Evolutionary conservation across 2,329 filamentous ascomycete genomes (phyloP), one percentile per base, ranked within the genome.

Genomic region (Aureobasidium leucospermi): DNA sequence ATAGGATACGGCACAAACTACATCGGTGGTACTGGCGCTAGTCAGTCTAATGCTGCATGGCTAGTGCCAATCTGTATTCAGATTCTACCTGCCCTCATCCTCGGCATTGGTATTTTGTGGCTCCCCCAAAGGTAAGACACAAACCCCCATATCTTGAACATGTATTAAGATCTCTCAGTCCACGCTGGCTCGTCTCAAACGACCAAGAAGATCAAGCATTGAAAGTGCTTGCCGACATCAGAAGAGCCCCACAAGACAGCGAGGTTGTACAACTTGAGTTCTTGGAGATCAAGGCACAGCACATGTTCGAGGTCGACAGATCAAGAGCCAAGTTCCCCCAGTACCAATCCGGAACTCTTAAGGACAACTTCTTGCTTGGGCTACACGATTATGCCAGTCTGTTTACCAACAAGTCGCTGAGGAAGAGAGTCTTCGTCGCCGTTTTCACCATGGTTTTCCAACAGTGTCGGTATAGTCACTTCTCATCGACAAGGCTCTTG

Each of bases 21-120:
- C 47, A 63, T 68, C 29, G 67, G 65, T 6, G 66, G 65, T 1
- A 68, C 59, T 11, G 66, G 60, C 62, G 66, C 60, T 51, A 65
- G 49, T 53, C 69, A 58, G 62, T 68, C 53, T 34, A 63, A 57
- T 58, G 58, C 59, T 13, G 85, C 89, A 0, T 94, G 89, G 89
- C 79, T 89, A 0, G 74, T 89, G 0, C 89, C 89, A 0, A 83
- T 90, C 53, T 85, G 82, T 64, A 76, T 92, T 0, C 89, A 93
- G 66, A 77, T 91, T 3, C 77, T 79, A 0, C 88, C 88, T 0
- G 87, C 86, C 0, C 65, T 85, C 1, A 65, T 90, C 4, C 80
- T 93, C 1, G 82, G 86, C 31, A 66, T 80, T 10, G 88, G 88
- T 39, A 91, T 91, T 81, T 67, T 88, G 10, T 89, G 60, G 58